Base-by-base conservation (phyloP, 2,329 filamentous ascomycete genomes). In the Cordyceps farinosa region DNA sequence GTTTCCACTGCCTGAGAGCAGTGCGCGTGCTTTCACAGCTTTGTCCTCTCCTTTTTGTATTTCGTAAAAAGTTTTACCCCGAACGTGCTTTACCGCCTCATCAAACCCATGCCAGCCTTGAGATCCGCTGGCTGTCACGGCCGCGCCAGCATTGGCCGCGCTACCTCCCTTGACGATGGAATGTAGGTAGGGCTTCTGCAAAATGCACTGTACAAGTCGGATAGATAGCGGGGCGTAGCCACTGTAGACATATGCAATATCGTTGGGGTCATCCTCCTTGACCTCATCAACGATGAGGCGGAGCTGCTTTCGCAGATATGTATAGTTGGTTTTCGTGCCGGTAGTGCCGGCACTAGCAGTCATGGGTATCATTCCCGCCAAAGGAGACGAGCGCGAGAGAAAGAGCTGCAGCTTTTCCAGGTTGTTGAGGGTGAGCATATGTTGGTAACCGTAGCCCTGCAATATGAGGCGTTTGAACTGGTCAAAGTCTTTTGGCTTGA, bases 241-340 rank as follows among this genome's bases (percentile, higher is more conserved):
- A 67, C 91, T 96, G 77, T 98, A 99, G 11, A 97, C 93, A 71
- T 99, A 99, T n/a, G 93, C 90, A 65, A 98, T 89, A 70, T 99
- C 95, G 70, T 95, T 91, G 3, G 95, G 95, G 53, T 96, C 90
- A 64, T 95, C 88, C 75, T 99, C 95, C 72, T 96, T 93, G 45
- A 99, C 94, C 73, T 98, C 95, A 73, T 99, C 95, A 62, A 97
- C 90, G 72, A 97, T 96, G 17, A 99, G 84, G 36, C 90, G 87
- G 15, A 99, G 84, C 65, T 89, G 88, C 74, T 95, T 96, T 61
- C 96, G 89, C 5, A 98, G 80, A 68, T 91, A 90, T 5, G 87
- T 88, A 77, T 97, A 99, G 74, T 98, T 97, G 11, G 93, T 97
- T 74, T 92, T 92, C 29, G 84, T 86, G 17, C 88, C 89, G 22